Evolutionary conservation across 208 protist species (phyloP), one percentile per base, ranked within the genome.

Genomic region (Blechomonas ayalai): DNA sequence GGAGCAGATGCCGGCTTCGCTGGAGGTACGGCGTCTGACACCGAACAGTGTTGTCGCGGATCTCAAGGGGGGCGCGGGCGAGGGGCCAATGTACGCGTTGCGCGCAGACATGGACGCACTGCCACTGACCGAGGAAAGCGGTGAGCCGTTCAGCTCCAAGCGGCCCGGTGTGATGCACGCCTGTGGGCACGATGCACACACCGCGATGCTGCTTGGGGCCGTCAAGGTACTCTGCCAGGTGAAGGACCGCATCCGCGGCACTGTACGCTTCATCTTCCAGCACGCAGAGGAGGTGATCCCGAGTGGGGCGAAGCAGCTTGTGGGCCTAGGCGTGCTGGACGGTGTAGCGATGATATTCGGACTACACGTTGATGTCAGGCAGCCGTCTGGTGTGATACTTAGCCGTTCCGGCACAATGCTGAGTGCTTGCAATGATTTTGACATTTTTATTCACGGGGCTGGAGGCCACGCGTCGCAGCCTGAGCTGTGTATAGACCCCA

Each of bases 391-490:
- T 32, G 63, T 27, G 45, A 40, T 33, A 23, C 54, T 52, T 0
- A 61, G 54, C 2, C 60, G 59, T 7, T 15, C 23, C 20, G 77
- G 73, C 2, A 68, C 64, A 1, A 52, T 82, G 31, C 66, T 50
- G 24, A 62, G 58, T 5, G 60, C 72, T 19, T 82, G 78, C 46
- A 61, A 82, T 43, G 73, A 78, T 61, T 87, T 79, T 45, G 70
- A 77, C 25, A 80, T 87, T 40, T 51, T 82, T 4, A 72, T 87
- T 35, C 64, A 63, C 38, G 78, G 78, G 4, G 62, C 54, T 16
- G 73, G 78, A 42, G 78, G 78, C 1, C 78, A 87, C 36, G 78
- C 78, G 19, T 80, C 73, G 16, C 65, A 73, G 55, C 78, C 78
- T 19, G 64, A 87, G 56, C 40, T 77, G 24, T 78, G 69, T 19